Percentiles rank a stretch among this genome's conserved stretches.
phyloP scores from a whole-genome alignment of 1,139 yeast species.

The Magnusiomyces magnusii region DNA sequence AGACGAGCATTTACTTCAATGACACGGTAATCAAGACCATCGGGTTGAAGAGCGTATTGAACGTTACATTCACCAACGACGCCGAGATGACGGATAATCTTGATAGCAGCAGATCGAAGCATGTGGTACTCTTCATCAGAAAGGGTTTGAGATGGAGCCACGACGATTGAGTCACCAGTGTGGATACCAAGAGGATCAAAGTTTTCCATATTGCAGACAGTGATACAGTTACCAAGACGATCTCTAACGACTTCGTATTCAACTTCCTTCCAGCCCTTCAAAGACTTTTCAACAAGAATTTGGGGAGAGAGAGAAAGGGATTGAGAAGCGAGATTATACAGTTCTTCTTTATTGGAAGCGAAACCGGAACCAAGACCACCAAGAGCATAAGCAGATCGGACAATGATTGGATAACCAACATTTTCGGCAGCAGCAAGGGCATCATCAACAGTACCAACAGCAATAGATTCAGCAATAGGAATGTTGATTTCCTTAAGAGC shows the following conservation, averaged over 20 bases:
- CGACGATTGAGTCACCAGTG: constrained; percentile 98
- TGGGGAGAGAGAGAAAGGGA: constrained; percentile 89
- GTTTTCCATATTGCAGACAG: constrained; percentile 99
- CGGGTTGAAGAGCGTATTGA: constrained; percentile 95
- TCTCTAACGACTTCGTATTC: constrained; percentile 99
- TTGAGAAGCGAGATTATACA: constrained; percentile 79
- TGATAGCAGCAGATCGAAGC: constrained; percentile 97
- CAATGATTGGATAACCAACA: constrained; percentile 94
- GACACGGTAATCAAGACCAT: constrained; percentile 90
- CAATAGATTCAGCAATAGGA: constrained; percentile 94
- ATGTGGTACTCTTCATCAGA: constrained; percentile 97
- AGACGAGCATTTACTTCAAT: constrained; percentile 98
- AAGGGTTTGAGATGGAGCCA: constrained; percentile 96
- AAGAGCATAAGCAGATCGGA: constrained; percentile 93
- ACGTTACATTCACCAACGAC: constrained; percentile 99
- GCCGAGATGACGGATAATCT: constrained; percentile 94
- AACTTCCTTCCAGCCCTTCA: constrained; percentile 99
- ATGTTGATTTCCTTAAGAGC: constrained; percentile 90
- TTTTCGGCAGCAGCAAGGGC: constrained; percentile 79
- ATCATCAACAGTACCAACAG: constrained; percentile 89
- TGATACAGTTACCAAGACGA: constrained; percentile 94
- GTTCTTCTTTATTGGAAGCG: constrained; percentile 74
- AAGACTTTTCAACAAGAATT: constrained; percentile 86
- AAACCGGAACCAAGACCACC: constrained; percentile 99
- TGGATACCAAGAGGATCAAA: constrained; percentile 98